Evolutionary conservation across 306 rosid species (phyloP).

Genomic region (Acacia crassicarpa): DNA sequence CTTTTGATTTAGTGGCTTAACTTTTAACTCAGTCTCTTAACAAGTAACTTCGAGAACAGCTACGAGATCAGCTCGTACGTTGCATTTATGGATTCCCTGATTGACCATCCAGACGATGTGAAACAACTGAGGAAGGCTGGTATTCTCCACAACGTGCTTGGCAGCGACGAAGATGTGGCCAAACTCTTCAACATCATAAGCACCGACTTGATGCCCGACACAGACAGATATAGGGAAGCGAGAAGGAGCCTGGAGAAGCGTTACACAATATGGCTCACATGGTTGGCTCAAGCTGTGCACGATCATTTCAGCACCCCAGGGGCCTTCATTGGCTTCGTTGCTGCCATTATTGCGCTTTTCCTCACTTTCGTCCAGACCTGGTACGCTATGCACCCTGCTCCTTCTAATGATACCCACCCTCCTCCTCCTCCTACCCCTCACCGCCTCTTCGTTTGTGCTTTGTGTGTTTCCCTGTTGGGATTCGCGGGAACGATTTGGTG

Average conservation of each 20-base stretch:
- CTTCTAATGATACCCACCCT: too few relatives aligned
- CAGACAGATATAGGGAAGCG: neutral
- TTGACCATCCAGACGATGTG: conserved; percentile 38
- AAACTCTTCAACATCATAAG: conserved; percentile 23
- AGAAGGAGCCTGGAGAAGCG: neutral
- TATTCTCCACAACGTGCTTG: conserved; percentile 29
- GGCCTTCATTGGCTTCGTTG: conserved; percentile 24
- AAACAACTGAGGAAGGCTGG: conserved; percentile 17
- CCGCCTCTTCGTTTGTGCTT: too few relatives aligned
- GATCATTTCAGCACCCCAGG: conserved; percentile 38
- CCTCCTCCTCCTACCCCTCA: too few relatives aligned
- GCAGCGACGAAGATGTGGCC: conserved; percentile 47
- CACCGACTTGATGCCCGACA: conserved; percentile 18
- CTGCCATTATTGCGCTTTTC: neutral
- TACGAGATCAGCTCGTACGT: conserved; percentile 31
- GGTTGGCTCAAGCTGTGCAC: conserved; percentile 18
- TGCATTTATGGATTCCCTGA: conserved; percentile 39
- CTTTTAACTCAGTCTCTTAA: too few relatives aligned
- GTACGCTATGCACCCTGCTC: neutral
- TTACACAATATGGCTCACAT: conserved; percentile 19
- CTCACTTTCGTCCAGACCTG: conserved; percentile 17
- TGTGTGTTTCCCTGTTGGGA: too few relatives aligned
- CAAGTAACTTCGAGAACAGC: conserved; percentile 15
- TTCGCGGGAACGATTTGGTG: too few relatives aligned
- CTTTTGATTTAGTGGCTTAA: too few relatives aligned